Evolutionary conservation across 2,329 filamentous ascomycete species (phyloP).

Genomic region (Fusarium tupiense): DNA sequence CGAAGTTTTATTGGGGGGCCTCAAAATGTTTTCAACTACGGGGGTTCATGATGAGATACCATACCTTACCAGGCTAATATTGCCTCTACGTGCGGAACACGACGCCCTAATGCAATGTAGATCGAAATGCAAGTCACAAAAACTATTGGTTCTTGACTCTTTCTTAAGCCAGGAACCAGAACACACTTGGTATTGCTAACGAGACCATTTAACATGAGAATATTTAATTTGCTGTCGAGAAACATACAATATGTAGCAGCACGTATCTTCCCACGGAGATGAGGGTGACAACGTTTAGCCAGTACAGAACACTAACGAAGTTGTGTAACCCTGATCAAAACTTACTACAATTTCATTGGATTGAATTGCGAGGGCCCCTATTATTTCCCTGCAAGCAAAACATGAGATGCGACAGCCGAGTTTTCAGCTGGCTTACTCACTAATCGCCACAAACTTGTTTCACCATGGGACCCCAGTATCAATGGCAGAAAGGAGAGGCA

Average conservation of each 20-base stretch:
- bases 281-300: too few relatives aligned
- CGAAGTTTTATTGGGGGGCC: not conserved
- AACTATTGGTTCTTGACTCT: too few relatives aligned
- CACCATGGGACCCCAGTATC: not conserved
- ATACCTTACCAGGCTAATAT: too few relatives aligned
- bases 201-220: accelerated
- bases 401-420: not conserved
- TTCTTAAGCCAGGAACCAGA: accelerated
- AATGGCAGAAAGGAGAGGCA: not conserved
- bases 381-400: not conserved
- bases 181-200: too few relatives aligned
- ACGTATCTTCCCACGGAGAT: accelerated
- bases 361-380: accelerated
- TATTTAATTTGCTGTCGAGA: too few relatives aligned
- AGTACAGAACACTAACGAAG: accelerated
- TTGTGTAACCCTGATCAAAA: too few relatives aligned
- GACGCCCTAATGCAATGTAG: accelerated
- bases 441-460: not conserved
- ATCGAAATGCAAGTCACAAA: accelerated
- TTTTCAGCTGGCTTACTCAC: not conserved
- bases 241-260: too few relatives aligned
- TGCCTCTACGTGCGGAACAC: accelerated
- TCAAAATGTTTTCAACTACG: not conserved
- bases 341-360: too few relatives aligned
- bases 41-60: not conserved